Base-by-base conservation (phyloP, 1,139 yeast genomes). In the Ogataea hybrid region DNA sequence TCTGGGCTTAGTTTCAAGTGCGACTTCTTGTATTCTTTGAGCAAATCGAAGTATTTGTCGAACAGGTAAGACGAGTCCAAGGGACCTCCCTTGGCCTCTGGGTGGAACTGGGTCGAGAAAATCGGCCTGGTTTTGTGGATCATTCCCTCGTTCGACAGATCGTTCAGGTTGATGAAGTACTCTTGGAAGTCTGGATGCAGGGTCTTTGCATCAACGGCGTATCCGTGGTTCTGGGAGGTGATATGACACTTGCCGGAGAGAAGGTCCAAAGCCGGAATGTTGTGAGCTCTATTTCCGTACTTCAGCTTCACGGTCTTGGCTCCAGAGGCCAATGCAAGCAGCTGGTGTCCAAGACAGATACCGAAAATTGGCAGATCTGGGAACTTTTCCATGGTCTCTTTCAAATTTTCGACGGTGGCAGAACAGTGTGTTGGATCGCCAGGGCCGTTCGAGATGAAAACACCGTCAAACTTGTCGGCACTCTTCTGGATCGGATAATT, bases 61-160 rank as follows among this genome's bases (percentile, higher is more conserved):
- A 92, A 92, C 65, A 92, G 73, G 67, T 81, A 87, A 5, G 87
- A 76, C 15, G 97, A 85, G 66, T 92, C 98, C 58, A 84, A 75
- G 46, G 98, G 98, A 56, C 98, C 98, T 55, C 98, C 98, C 71
- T 90, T 92, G 48, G 98, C 98, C 68, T 92, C 98, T 35, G 98
- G 98, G 64, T 92, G 98, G 77, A 92, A 92, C 67, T 92, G 98
- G 3, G 96, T 88, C 23, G 97, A 88, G 69, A 90, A 92, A 44
- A 90, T 84, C 39, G 98, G 98, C 62, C 79, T 83, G 32, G 78
- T 63, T 50, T 73, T 76, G 67, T 92, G 97, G 58, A 81, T 84
- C 95, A 92, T 89, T 57, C 98, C 98, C 70, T 92, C 98, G 64
- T 92, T 92, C 42, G 96, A 86, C 65, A 87, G 83, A 66, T 92